phyloP scores from a whole-genome alignment of 2,329 filamentous ascomycete species.

The Chaetothyriales sp. region DNA sequence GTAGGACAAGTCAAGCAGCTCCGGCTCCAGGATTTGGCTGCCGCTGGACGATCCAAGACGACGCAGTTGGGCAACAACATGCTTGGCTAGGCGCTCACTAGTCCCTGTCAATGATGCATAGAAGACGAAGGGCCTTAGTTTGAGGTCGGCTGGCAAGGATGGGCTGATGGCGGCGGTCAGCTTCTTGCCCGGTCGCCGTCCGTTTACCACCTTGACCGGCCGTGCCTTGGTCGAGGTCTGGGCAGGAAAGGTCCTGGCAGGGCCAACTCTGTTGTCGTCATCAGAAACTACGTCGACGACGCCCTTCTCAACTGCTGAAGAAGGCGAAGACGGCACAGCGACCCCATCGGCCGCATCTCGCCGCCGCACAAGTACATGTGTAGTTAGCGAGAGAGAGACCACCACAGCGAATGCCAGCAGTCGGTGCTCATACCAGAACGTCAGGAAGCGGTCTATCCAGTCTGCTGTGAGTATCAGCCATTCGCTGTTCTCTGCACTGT shows the following conservation, averaged over 20 bases:
- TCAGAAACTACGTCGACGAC: neutral
- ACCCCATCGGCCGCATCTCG: neutral
- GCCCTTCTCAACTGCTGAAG: neutral
- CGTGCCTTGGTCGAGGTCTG: neutral
- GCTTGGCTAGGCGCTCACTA: conserved; percentile 57
- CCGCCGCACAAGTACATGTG: conserved; percentile 7
- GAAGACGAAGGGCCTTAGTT: conserved; percentile 58
- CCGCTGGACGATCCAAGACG: conserved; percentile 11
- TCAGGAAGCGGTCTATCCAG: conserved; percentile 11
- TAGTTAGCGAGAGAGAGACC: conserved; percentile 3
- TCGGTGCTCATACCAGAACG: conserved; percentile 14
- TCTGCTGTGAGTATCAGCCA: conserved; percentile 14
- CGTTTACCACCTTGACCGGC: conserved; percentile 12
- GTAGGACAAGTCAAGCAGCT: conserved; percentile 64
- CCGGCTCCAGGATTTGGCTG: conserved; percentile 36
- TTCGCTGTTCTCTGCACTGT: conserved; percentile 11
- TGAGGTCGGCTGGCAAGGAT: conserved; percentile 1
- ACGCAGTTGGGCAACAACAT: conserved; percentile 44
- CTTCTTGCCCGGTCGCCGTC: conserved; percentile 11
- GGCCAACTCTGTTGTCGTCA: conserved; percentile 1
- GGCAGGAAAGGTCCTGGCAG: neutral
- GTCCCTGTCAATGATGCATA: conserved; percentile 78
- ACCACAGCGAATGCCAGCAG: conserved; percentile 5
- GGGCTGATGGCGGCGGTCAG: neutral
- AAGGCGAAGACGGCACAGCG: neutral